Conservation (phyloP, 352 stramenopile species). For the Phytophthora idaei region DNA sequence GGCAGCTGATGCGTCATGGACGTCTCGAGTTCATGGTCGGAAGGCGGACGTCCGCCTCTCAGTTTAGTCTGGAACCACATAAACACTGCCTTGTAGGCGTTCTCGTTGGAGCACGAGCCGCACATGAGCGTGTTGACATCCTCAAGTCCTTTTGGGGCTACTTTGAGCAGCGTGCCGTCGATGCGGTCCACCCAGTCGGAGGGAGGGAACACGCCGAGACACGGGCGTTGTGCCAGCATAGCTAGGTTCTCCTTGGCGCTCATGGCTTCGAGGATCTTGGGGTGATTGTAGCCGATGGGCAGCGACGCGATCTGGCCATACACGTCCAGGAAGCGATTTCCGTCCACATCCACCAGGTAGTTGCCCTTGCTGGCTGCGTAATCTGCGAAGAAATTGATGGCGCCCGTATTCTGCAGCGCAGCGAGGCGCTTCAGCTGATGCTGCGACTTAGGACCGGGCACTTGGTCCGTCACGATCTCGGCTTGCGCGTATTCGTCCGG, state of each 20-base stretch:
- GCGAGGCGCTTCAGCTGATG: slow-evolving; percentile 56
- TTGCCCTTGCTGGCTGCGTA: slow-evolving; percentile 79
- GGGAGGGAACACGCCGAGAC: slow-evolving; percentile 77
- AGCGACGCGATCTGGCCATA: slow-evolving; percentile 88
- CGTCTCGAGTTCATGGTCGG: slow-evolving; percentile 64
- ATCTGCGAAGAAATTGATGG: slow-evolving; percentile 83
- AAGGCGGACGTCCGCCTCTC: slow-evolving; percentile 61
- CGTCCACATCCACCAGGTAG: slow-evolving; percentile 87
- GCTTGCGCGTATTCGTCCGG: slow-evolving; percentile 62
- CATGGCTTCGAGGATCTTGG: slow-evolving; percentile 71
- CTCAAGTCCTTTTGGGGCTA: slow-evolving; percentile 55
- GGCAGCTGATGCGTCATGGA: slow-evolving; percentile 76
- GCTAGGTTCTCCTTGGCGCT: slow-evolving; percentile 61
- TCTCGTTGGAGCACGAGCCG: slow-evolving; percentile 88
- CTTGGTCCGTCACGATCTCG: slow-evolving; percentile 52
- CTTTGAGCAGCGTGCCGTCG: slow-evolving; percentile 60
- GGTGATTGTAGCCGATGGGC: slow-evolving; percentile 88
- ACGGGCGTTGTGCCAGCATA: slow-evolving; percentile 76
- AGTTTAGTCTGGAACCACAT: slow-evolving; percentile 87
- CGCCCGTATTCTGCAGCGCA: slow-evolving; percentile 65
- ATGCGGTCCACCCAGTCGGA: slow-evolving; percentile 79
- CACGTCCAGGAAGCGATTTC: slow-evolving; percentile 84
- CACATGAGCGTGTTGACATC: slow-evolving; percentile 90
- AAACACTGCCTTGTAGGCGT: slow-evolving; percentile 89
- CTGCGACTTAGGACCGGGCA: slow-evolving; percentile 74